These are phyloP conservation scores for Anisodus tanguticus DNA, from an alignment of 257 asterid species.

Conservation along the genomic window DNA sequence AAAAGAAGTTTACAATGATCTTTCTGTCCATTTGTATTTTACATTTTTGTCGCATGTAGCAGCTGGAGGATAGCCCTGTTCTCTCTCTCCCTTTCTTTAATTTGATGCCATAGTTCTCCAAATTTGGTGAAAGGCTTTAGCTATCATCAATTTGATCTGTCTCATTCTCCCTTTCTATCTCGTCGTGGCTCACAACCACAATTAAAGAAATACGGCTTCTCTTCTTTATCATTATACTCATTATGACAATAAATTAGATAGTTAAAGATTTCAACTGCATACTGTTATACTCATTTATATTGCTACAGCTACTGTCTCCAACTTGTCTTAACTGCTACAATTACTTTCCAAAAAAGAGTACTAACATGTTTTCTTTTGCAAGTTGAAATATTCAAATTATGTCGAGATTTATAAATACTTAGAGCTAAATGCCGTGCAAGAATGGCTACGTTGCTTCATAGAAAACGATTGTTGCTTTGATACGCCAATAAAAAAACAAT, in stretches of 20 bases:
- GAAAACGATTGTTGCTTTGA: neutral
- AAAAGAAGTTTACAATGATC: too few species aligned
- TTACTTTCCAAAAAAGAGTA: neutral
- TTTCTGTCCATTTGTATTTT: too few species aligned
- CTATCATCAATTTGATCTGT: neutral
- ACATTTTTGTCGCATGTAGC: too few species aligned
- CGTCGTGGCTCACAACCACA: neutral
- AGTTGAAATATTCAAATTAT: neutral
- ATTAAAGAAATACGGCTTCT: neutral
- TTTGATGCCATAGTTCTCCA: neutral
- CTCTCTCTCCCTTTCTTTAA: neutral
- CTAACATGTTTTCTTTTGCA: neutral
- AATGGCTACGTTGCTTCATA: neutral
- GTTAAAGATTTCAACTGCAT: conserved; percentile 14
- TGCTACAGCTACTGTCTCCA: conserved; percentile 7
- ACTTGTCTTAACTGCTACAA: neutral
- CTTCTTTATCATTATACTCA: neutral
- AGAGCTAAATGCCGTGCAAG: conserved; percentile 22
- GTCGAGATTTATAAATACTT: neutral
- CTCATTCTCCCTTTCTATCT: neutral
- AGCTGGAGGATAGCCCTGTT: neutral
- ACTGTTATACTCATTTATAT: neutral
- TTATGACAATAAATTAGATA: neutral
- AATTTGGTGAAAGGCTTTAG: neutral
- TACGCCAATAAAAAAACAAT: neutral